Conservation (phyloP, 2,329 filamentous ascomycete genomes). For the Coniochaeta ligniaria region DNA sequence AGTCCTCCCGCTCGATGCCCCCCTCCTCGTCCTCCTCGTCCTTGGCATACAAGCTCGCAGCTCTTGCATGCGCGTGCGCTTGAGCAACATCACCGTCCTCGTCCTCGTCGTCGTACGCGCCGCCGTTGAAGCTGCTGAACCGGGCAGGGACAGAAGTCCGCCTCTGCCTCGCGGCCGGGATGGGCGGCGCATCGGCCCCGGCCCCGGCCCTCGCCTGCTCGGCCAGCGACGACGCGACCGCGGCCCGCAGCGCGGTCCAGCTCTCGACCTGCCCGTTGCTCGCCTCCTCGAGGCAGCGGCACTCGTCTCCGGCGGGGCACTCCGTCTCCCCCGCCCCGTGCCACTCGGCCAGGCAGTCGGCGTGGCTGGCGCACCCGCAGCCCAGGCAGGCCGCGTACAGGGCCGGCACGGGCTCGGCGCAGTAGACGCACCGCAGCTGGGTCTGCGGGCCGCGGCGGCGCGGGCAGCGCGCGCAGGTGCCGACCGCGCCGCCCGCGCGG, state of each 20-base stretch:
- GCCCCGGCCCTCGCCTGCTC: slow-evolving; percentile 9
- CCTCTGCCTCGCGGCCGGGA: not conserved
- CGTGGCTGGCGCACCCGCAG: slow-evolving; percentile 56
- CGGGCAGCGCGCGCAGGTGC: slow-evolving; percentile 44
- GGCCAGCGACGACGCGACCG: too few relatives aligned
- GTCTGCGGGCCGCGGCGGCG: slow-evolving; percentile 33
- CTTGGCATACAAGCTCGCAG: slow-evolving; percentile 7
- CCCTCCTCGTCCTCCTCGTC: slow-evolving; percentile 10
- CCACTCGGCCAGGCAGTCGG: slow-evolving; percentile 52
- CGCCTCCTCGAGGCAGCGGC: slow-evolving; percentile 52
- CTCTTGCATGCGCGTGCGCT: not conserved
- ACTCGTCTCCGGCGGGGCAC: slow-evolving; percentile 60
- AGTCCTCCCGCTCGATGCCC: slow-evolving; percentile 23
- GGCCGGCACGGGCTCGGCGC: slow-evolving; percentile 51
- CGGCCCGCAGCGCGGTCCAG: slow-evolving; percentile 48
- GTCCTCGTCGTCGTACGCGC: not conserved
- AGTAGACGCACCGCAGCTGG: slow-evolving; percentile 56
- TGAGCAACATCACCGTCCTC: not conserved
- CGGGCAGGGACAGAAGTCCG: not conserved
- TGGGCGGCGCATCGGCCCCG: slow-evolving; percentile 22
- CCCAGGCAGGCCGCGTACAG: slow-evolving; percentile 55
- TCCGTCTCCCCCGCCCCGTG: slow-evolving; percentile 46
- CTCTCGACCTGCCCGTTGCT: slow-evolving; percentile 51
- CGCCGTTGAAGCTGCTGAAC: not conserved
- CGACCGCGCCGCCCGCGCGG: slow-evolving; percentile 37